Percentiles rank a stretch among this genome's conserved stretches.
Conservation (phyloP, 1,284 basidiomycete genomes). For the Melampsora abietis-canadensis region DNA sequence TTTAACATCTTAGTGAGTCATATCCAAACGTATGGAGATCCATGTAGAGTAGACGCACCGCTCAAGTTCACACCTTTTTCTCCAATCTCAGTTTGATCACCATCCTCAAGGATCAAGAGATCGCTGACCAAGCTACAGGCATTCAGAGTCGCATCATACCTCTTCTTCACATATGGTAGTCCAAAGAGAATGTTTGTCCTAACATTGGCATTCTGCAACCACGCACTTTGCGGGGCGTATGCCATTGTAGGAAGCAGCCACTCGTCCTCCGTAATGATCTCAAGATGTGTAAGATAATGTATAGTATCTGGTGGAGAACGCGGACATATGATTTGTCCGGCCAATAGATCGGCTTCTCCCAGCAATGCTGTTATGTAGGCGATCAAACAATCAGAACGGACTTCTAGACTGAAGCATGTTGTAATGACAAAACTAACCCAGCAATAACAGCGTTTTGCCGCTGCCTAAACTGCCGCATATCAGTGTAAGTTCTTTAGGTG, state of each 20-base stretch:
- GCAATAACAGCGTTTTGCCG: conserved; percentile 51
- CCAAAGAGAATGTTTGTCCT: conserved; percentile 92
- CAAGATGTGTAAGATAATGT: conserved; percentile 1
- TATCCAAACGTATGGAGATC: conserved; percentile 45
- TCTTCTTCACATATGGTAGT: conserved; percentile 70
- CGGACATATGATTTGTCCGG: conserved; percentile 14
- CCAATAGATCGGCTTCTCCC: conserved; percentile 1
- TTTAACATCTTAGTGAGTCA: background rate
- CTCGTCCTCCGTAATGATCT: background rate
- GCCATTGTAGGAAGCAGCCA: conserved; percentile 56
- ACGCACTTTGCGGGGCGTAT: conserved; percentile 79
- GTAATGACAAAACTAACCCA: conserved; percentile 50
- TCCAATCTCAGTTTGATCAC: conserved; percentile 86
- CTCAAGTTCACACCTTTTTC: conserved; percentile 59
- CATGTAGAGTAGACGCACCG: conserved; percentile 46
- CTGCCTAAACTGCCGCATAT: conserved; percentile 47
- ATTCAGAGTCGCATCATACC: conserved; percentile 74
- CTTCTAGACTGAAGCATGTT: conserved; percentile 39
- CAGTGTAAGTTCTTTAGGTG: conserved; percentile 46
- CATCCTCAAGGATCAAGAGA: conserved; percentile 85
- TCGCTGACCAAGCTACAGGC: conserved; percentile 74
- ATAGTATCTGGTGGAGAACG: conserved; percentile 10
- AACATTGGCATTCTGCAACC: conserved; percentile 83
- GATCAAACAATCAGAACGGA: conserved; percentile 29
- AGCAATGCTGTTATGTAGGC: background rate